Evolutionary conservation across 2,329 filamentous ascomycete species (phyloP).

Genomic region (Teratosphaeria destructans): DNA sequence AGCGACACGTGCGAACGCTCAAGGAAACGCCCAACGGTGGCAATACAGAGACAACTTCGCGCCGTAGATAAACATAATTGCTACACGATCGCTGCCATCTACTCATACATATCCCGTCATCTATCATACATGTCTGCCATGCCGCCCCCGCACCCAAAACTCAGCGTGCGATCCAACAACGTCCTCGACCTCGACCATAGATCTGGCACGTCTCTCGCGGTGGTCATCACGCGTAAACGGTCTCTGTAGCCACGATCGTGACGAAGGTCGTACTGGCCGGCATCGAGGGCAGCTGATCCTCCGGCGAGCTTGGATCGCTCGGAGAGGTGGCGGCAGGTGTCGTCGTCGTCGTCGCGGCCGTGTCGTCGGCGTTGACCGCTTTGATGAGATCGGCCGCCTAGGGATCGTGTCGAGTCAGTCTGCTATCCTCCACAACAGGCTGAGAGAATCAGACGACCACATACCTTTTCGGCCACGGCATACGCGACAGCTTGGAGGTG

Average conservation of each 20-base stretch:
- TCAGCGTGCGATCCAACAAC: background rate
- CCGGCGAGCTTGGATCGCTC: background rate
- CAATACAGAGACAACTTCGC: background rate
- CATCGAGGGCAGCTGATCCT: background rate
- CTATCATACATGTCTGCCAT: background rate
- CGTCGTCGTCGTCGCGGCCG: background rate
- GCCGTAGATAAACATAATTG: background rate
- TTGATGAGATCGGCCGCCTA: constrained; percentile 38
- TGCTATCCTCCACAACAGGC: constrained; percentile 13
- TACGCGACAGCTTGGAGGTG: constrained; percentile 25
- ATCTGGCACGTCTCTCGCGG: background rate
- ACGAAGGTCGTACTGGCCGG: constrained; percentile 2
- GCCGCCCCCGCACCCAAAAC: background rate
- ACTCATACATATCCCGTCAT: background rate
- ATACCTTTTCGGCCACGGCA: constrained; percentile 29
- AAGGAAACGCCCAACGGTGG: background rate
- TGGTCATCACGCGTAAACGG: constrained; percentile 2
- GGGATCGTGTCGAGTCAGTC: background rate
- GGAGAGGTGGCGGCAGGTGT: background rate
- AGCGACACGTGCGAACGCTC: background rate
- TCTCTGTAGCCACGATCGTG: constrained; percentile 6
- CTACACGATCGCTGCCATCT: background rate
- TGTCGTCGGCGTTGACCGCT: constrained; percentile 8
- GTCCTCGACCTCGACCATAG: background rate
- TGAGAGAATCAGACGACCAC: background rate